Evolutionary conservation across 768 basidiomycete species (phyloP).

Genomic region (Porphyrellus cyaneotinctus): DNA sequence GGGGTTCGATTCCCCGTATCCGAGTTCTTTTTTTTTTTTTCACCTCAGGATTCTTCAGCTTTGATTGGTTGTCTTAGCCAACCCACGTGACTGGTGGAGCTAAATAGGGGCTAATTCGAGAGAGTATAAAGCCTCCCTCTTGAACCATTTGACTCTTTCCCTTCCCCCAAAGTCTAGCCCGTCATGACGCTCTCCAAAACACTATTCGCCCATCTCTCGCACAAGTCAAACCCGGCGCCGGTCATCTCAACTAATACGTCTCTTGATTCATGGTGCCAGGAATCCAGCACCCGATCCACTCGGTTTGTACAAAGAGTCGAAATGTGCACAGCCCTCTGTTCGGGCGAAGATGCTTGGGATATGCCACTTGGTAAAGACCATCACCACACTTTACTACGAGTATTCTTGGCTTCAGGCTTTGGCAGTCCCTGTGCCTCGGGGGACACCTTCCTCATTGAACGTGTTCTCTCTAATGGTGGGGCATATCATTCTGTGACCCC

Average conservation of each 20-base stretch:
- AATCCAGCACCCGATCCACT: background rate
- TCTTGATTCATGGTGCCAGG: slow-evolving; percentile 1
- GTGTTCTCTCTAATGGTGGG: slow-evolving; percentile 11
- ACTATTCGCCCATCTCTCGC: background rate
- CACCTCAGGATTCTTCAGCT: too few species aligned
- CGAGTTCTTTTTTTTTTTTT: slow-evolving; percentile 17
- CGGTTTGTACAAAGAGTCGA: slow-evolving; percentile 10
- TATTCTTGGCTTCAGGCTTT: background rate
- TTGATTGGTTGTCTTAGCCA: too few species aligned
- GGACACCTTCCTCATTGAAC: slow-evolving; percentile 10
- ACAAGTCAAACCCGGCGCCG: slow-evolving; percentile 3
- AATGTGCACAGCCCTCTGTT: slow-evolving; percentile 5
- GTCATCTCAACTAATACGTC: slow-evolving; percentile 1
- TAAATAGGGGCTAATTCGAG: too few species aligned
- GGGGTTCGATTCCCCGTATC: slow-evolving; percentile 37
- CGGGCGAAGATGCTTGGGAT: background rate
- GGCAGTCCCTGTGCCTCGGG: background rate
- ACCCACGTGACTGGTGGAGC: too few species aligned
- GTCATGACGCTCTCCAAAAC: background rate
- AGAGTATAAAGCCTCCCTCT: background rate
- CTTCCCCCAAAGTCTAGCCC: too few species aligned
- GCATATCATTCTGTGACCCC: slow-evolving; percentile 5
- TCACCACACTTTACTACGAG: slow-evolving; percentile 10
- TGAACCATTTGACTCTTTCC: background rate
- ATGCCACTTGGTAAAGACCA: background rate